Evolutionary conservation across 1,284 basidiomycete genomes (phyloP).

Genomic region (Boletellus deceptivus): DNA sequence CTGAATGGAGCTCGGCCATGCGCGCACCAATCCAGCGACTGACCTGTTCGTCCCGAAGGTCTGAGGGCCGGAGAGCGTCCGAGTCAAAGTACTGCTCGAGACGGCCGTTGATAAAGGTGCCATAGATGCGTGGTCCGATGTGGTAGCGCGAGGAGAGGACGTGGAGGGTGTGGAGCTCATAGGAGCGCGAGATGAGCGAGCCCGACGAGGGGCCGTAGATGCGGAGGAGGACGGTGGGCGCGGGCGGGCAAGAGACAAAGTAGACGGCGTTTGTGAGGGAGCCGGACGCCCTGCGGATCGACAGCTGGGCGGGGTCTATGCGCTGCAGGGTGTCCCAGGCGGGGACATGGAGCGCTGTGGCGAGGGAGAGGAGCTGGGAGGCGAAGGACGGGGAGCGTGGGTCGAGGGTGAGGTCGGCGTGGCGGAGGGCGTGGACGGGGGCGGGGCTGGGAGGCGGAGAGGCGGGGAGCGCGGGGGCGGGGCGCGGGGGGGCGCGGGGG

Average conservation of each 20-base stretch:
- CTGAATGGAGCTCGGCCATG: conserved; percentile 92
- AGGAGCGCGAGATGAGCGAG: conserved; percentile 79
- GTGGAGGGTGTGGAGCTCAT: conserved; percentile 85
- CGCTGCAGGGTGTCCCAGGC: conserved; percentile 49
- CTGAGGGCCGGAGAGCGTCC: conserved; percentile 68
- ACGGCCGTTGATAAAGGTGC: conserved; percentile 91
- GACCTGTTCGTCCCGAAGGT: conserved; percentile 72
- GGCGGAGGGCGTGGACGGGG: conserved; percentile 58
- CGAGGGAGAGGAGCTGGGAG: conserved; percentile 54
- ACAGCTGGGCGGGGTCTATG: conserved; percentile 52
- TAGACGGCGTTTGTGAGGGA: conserved; percentile 93
- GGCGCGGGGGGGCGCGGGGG: background rate
- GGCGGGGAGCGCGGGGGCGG: background rate
- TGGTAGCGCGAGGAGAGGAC: conserved; percentile 81
- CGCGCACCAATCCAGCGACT: conserved; percentile 84
- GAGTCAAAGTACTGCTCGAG: conserved; percentile 94
- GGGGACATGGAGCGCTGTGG: conserved; percentile 53
- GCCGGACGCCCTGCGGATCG: conserved; percentile 82
- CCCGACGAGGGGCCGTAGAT: conserved; percentile 88
- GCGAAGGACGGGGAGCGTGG: conserved; percentile 62
- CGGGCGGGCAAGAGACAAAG: conserved; percentile 74
- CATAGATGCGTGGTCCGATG: conserved; percentile 89
- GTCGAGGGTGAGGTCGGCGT: conserved; percentile 47
- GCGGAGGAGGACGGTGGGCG: conserved; percentile 75
- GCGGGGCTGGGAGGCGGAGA: background rate